Conservation (phyloP, 345 rosid species). For the Pugionium dolabratum region DNA sequence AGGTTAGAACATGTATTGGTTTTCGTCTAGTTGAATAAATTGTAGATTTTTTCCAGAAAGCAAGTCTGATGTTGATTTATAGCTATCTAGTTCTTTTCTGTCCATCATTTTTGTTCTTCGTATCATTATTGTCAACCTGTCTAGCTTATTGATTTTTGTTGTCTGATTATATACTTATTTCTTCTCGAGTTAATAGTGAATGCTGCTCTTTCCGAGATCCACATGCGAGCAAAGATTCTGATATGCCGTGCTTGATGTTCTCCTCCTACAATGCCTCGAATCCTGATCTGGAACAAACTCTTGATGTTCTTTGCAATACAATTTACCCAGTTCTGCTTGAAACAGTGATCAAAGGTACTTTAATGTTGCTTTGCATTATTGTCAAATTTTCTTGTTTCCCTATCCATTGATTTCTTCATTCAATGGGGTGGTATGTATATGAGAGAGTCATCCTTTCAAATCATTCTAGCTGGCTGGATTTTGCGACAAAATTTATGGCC, state of each 20-base stretch:
- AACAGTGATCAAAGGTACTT: constrained; percentile 83
- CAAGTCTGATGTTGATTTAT: constrained; percentile 22
- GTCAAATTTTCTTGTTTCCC: constrained; percentile 6
- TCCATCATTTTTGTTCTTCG: constrained; percentile 12
- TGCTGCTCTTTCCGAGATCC: constrained; percentile 62
- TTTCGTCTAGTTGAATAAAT: constrained; percentile 18
- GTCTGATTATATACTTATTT: constrained; percentile 16
- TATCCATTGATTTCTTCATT: constrained; percentile 12
- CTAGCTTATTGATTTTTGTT: constrained; percentile 18
- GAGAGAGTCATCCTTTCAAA: constrained; percentile 20
- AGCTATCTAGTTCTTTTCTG: constrained; percentile 17
- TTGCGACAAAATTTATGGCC: not conserved
- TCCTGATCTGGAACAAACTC: constrained; percentile 48
- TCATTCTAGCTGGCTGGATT: constrained; percentile 1
- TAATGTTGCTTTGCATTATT: constrained; percentile 3
- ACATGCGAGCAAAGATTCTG: constrained; percentile 42
- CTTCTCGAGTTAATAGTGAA: constrained; percentile 54
- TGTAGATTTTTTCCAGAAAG: constrained; percentile 1
- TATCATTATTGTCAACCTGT: constrained; percentile 14
- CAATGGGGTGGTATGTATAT: constrained; percentile 2
- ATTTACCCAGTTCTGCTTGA: constrained; percentile 77
- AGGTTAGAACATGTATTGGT: constrained; percentile 54
- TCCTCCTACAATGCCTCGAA: constrained; percentile 48
- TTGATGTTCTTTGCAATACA: constrained; percentile 56
- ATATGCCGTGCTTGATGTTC: constrained; percentile 73